These are phyloP conservation scores for Saccharomycopsis fibuligera DNA, from an alignment of 805 yeast species.

Conservation along the genomic window DNA sequence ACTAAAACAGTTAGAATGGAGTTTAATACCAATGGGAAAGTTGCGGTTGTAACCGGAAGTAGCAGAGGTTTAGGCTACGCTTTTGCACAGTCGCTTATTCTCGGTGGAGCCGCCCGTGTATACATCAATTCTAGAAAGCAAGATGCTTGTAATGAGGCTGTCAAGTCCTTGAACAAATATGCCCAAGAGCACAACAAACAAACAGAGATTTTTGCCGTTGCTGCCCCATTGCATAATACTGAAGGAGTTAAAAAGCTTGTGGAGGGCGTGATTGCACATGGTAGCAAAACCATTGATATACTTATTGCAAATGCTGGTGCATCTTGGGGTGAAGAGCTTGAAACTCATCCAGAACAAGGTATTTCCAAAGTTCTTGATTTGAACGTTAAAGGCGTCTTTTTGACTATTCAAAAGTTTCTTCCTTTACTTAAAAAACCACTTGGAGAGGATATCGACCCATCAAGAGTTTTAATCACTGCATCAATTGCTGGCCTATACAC, in stretches of 20 bases:
- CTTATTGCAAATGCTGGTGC: conserved; percentile 77
- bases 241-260: conserved; percentile 42
- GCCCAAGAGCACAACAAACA: conserved; percentile 21
- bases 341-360: conserved; percentile 53
- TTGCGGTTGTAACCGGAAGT: conserved; percentile 67
- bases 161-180: conserved; percentile 28
- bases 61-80: conserved; percentile 68
- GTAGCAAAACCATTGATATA: conserved; percentile 44
- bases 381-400: conserved; percentile 63
- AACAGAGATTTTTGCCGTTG: conserved; percentile 37
- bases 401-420: conserved; percentile 55
- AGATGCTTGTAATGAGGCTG: conserved; percentile 56
- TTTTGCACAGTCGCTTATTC: conserved; percentile 58
- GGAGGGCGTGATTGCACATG: conserved; percentile 35
- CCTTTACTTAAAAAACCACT: conserved; percentile 53
- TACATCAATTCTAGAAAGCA: conserved; percentile 60
- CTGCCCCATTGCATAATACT: conserved; percentile 50
- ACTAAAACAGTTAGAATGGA: conserved; percentile 16
- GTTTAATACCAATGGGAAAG: conserved; percentile 48
- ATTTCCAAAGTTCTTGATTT: conserved; percentile 56
- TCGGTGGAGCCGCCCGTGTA: conserved; percentile 55
- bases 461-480: conserved; percentile 60
- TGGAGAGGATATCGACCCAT: conserved; percentile 36
- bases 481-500: conserved; percentile 52
- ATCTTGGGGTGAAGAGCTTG: conserved; percentile 65